phyloP scores from a whole-genome alignment of 2,329 filamentous ascomycete genomes.

The Botrytis sinoallii region DNA sequence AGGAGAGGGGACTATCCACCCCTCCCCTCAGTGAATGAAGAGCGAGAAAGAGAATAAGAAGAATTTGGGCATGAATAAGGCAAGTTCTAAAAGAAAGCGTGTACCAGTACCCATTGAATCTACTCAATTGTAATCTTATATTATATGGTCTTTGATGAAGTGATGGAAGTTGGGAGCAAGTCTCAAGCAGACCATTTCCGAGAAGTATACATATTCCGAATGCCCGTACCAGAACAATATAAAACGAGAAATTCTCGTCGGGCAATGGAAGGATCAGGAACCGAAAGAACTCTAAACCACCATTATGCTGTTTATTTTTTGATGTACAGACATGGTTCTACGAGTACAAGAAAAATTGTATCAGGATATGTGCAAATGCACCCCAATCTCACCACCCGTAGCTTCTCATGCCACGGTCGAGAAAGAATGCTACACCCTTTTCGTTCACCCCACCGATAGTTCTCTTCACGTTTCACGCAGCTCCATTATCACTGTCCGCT shows the following conservation, averaged over 20 bases:
- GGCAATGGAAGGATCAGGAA: not conserved
- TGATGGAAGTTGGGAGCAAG: not conserved
- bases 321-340: constrained; percentile 29
- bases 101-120: not conserved
- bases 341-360: constrained; percentile 26
- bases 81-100: not conserved
- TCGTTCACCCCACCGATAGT: not conserved
- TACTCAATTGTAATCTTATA: not conserved
- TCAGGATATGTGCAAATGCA: constrained; percentile 26
- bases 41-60: not conserved
- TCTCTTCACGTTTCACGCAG: not conserved
- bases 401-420: constrained; percentile 17
- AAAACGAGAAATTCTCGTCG: not conserved
- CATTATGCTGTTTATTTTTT: constrained; percentile 33
- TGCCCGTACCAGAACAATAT: not conserved
- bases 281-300: constrained; percentile 23
- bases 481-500: constrained; percentile 18
- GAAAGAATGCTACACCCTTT: constrained; percentile 19
- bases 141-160: not conserved
- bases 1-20: not conserved
- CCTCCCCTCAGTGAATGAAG: not conserved
- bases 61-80: not conserved
- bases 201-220: not conserved
- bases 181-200: not conserved
- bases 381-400: constrained; percentile 17